Percentiles rank a stretch among this genome's conserved stretches.
Evolutionary conservation across 768 basidiomycete genomes (phyloP).

Genomic region (Exidia glandulosa): DNA sequence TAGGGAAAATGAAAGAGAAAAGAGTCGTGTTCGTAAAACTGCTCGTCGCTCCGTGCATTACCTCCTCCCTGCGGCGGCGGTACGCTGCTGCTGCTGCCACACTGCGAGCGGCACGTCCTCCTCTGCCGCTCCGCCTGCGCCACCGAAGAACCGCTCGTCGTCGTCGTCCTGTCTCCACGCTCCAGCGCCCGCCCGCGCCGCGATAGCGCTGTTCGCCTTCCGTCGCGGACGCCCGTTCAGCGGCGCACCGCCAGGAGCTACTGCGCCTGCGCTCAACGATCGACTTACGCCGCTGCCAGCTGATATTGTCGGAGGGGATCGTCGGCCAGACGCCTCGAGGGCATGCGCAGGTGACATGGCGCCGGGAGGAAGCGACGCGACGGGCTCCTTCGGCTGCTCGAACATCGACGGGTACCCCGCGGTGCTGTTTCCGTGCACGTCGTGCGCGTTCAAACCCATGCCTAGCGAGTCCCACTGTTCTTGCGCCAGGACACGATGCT

Average conservation of each 20-base stretch:
- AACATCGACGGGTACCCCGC: neutral
- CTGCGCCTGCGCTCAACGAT: conserved; percentile 60
- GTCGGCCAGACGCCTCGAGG: conserved; percentile 28
- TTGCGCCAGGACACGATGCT: conserved; percentile 86
- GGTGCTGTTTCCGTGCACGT: neutral
- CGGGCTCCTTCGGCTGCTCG: neutral
- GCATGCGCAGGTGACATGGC: conserved; percentile 45
- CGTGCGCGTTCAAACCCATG: neutral
- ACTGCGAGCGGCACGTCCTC: conserved; percentile 73
- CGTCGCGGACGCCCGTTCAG: conserved; percentile 41
- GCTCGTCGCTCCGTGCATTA: neutral
- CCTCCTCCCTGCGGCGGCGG: neutral
- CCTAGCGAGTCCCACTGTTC: conserved; percentile 42
- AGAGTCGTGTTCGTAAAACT: neutral
- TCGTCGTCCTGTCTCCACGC: conserved; percentile 10
- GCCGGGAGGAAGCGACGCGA: conserved; percentile 42
- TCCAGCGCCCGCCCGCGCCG: conserved; percentile 19
- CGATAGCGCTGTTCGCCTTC: conserved; percentile 51
- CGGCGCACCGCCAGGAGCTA: conserved; percentile 22
- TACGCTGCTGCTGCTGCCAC: conserved; percentile 55
- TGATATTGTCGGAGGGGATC: conserved; percentile 43
- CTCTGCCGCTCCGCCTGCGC: conserved; percentile 38
- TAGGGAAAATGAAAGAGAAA: neutral
- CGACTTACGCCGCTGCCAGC: conserved; percentile 36
- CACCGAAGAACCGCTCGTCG: conserved; percentile 24